Percentiles rank a stretch among this genome's conserved stretches.
phyloP scores from a whole-genome alignment of 106 monocot genomes.

The Dendrobium chrysotoxum region DNA sequence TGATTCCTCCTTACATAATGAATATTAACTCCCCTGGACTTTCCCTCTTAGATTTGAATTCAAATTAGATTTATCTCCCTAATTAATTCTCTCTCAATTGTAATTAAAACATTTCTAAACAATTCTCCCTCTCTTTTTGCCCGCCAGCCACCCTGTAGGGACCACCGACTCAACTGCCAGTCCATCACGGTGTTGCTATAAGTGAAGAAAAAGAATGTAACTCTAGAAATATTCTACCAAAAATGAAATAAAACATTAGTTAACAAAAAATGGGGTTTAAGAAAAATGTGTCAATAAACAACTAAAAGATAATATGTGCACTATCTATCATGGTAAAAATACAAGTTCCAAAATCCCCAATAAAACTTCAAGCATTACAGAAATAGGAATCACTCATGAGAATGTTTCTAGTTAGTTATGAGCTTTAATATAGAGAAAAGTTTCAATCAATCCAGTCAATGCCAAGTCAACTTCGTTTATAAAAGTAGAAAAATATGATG shows the following conservation, averaged over 20 bases:
- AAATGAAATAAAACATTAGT: not conserved
- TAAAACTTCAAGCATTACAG: not conserved
- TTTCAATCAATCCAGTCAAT: not conserved
- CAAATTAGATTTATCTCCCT: too few relatives aligned
- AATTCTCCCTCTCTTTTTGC: too few relatives aligned
- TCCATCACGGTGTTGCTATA: too few relatives aligned
- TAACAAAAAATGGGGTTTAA: not conserved
- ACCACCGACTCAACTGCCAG: too few relatives aligned
- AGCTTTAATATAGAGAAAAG: not conserved
- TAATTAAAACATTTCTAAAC: too few relatives aligned
- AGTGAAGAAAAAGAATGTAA: not conserved
- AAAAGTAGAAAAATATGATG: not conserved
- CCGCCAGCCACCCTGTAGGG: too few relatives aligned
- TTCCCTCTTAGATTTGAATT: too few relatives aligned
- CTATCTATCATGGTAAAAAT: not conserved
- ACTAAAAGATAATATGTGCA: conserved; percentile 1
- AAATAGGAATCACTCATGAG: not conserved
- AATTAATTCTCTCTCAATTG: too few relatives aligned
- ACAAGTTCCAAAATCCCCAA: not conserved
- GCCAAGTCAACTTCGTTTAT: not conserved
- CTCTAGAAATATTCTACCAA: not conserved
- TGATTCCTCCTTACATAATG: too few relatives aligned
- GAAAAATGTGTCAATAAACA: not conserved
- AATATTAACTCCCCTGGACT: too few relatives aligned
- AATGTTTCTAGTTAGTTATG: not conserved